Evolutionary conservation across 495 filamentous ascomycete species (phyloP).

Genomic region (Sporormia fimetaria): DNA sequence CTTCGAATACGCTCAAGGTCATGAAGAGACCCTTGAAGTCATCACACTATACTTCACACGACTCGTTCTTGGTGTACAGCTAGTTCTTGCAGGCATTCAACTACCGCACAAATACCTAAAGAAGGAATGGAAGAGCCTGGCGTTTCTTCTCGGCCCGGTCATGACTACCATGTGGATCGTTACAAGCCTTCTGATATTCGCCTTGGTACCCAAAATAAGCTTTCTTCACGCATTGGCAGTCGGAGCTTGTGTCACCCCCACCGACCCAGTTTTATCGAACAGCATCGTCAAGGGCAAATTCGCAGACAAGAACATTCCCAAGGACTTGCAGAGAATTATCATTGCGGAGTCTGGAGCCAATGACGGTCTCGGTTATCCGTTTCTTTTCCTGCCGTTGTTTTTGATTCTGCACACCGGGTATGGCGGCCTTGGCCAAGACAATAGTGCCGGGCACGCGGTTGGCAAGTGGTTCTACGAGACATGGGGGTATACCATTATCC

Average conservation of each 20-base stretch:
- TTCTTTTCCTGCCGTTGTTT: constrained; percentile 76
- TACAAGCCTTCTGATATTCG: constrained; percentile 70
- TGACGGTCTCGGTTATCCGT: constrained; percentile 89
- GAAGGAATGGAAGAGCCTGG: constrained; percentile 68
- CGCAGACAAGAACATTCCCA: constrained; percentile 80
- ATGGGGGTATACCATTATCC: constrained; percentile 69
- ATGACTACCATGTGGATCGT: constrained; percentile 87
- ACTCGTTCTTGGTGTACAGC: constrained; percentile 81
- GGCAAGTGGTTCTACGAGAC: constrained; percentile 80
- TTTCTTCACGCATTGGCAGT: constrained; percentile 72
- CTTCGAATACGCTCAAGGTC: constrained; percentile 60
- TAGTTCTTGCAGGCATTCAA: constrained; percentile 82
- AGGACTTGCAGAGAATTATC: constrained; percentile 71
- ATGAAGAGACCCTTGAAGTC: constrained; percentile 44
- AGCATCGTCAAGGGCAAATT: constrained; percentile 91
- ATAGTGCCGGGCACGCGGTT: constrained; percentile 56
- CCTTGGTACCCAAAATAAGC: constrained; percentile 55
- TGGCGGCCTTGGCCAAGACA: constrained; percentile 44
- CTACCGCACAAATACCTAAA: constrained; percentile 77
- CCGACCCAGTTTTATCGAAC: constrained; percentile 81
- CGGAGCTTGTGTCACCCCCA: constrained; percentile 79
- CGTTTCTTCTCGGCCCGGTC: constrained; percentile 67
- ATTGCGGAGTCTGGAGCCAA: constrained; percentile 86
- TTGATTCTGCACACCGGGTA: constrained; percentile 62
- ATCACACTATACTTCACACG: constrained; percentile 77